Evolutionary conservation across 805 yeast species (phyloP).

Genomic region (Candida glaebosa): DNA sequence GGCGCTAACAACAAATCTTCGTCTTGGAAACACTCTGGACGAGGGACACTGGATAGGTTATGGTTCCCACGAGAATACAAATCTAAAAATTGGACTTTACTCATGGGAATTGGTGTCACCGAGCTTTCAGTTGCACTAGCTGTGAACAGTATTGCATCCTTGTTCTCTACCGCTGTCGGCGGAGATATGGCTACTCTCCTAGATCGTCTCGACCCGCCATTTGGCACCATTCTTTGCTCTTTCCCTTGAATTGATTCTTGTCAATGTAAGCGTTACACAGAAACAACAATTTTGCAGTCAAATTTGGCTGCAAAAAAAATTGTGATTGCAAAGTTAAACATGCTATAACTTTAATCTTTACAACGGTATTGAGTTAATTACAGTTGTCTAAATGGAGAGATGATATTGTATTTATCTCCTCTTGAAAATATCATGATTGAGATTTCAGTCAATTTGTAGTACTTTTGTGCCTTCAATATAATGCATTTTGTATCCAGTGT

Average conservation of each 20-base stretch:
- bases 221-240: conserved; percentile 2
- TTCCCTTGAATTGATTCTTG: background rate
- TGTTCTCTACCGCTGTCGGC: background rate
- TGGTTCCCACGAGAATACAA: conserved; percentile 53
- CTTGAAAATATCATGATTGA: too few species aligned
- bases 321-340: too few species aligned
- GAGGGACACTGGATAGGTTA: conserved; percentile 51
- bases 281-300: background rate
- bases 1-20: conserved; percentile 59
- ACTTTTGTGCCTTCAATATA: too few species aligned
- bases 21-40: conserved; percentile 50
- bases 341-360: too few species aligned
- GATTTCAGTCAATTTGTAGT: too few species aligned
- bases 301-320: background rate
- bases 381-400: too few species aligned
- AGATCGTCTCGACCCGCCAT: background rate
- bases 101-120: conserved; percentile 22
- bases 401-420: too few species aligned
- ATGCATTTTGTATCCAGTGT: too few species aligned
- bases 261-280: background rate
- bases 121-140: conserved; percentile 17
- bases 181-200: background rate
- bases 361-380: too few species aligned
- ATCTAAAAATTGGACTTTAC: conserved; percentile 53
- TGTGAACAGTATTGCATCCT: conserved; percentile 11